Conservation (phyloP, 2,329 filamentous ascomycete species). For the Paraphaeosphaeria minitans region DNA sequence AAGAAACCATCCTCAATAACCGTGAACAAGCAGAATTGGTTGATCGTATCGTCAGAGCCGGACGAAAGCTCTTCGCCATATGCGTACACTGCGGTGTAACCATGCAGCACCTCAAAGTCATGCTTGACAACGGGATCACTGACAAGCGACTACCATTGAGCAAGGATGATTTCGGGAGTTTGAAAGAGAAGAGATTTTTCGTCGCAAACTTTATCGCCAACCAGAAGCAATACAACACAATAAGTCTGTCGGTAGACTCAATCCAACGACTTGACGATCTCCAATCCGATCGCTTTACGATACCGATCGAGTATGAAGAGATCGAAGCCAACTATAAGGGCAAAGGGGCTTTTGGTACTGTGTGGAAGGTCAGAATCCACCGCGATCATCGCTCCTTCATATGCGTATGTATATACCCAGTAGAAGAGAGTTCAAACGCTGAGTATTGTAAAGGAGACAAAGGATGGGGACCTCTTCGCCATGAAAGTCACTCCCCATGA, state of each 20-base stretch:
- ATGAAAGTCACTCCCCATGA: conserved; percentile 16
- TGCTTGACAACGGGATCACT: conserved; percentile 16
- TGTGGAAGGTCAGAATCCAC: conserved; percentile 14
- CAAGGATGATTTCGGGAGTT: neutral
- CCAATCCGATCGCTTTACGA: conserved; percentile 6
- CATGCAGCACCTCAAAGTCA: conserved; percentile 12
- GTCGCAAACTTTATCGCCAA: conserved; percentile 3
- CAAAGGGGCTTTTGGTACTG: conserved; percentile 16
- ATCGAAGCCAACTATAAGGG: neutral
- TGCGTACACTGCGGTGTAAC: conserved; percentile 11
- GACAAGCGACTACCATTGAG: conserved; percentile 13
- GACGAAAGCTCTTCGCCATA: conserved; percentile 15
- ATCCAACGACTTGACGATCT: conserved; percentile 7
- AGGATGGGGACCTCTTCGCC: conserved; percentile 11
- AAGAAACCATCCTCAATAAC: neutral
- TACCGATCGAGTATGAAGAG: conserved; percentile 10
- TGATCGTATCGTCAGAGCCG: neutral
- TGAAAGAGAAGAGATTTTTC: neutral
- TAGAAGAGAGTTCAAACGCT: neutral
- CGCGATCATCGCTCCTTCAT: conserved; percentile 12
- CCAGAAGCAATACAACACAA: conserved; percentile 12
- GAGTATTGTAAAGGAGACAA: neutral
- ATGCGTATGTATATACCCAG: conserved; percentile 4
- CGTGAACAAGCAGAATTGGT: conserved; percentile 10
- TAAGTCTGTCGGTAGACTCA: conserved; percentile 2